Evolutionary conservation across 192 early-diverging fungal genomes (phyloP).

Genomic region (Umbelopsis ramanniana): DNA sequence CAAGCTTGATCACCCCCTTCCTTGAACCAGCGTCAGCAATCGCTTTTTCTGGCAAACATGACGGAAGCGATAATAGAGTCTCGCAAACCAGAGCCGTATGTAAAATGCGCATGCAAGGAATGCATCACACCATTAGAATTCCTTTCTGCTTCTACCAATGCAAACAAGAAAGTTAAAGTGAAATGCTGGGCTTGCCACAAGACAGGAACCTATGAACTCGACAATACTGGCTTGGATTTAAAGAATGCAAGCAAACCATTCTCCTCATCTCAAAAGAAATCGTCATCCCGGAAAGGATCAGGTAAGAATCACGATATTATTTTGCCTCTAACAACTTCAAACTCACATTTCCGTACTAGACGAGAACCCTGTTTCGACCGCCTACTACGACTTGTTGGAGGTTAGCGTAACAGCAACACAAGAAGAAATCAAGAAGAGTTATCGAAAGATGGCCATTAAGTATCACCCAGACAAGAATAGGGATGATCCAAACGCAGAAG

Average conservation of each 20-base stretch:
- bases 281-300: slow-evolving; percentile 33
- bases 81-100: slow-evolving; percentile 55
- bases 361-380: slow-evolving; percentile 78
- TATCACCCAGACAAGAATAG: slow-evolving; percentile 91
- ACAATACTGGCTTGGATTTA: slow-evolving; percentile 39
- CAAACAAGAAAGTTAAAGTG: slow-evolving; percentile 47
- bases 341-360: slow-evolving; percentile 43
- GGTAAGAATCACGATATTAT: slow-evolving; percentile 10
- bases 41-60: slow-evolving; percentile 1
- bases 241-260: slow-evolving; percentile 33
- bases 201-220: slow-evolving; percentile 46
- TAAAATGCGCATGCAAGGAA: slow-evolving; percentile 52
- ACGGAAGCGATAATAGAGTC: slow-evolving; percentile 44
- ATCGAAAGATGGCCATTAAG: slow-evolving; percentile 80
- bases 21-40: neutral
- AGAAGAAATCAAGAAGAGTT: slow-evolving; percentile 92
- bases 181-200: slow-evolving; percentile 60
- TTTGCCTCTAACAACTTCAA: neutral
- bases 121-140: slow-evolving; percentile 60
- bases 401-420: slow-evolving; percentile 75
- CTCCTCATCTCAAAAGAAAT: slow-evolving; percentile 17
- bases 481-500: slow-evolving; percentile 30
- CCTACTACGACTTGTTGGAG: slow-evolving; percentile 90
- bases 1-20: neutral
- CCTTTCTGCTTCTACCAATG: slow-evolving; percentile 36